These are phyloP conservation scores for Backusella westeae DNA, from an alignment of 192 early-diverging fungal species.

Conservation along the genomic window DNA sequence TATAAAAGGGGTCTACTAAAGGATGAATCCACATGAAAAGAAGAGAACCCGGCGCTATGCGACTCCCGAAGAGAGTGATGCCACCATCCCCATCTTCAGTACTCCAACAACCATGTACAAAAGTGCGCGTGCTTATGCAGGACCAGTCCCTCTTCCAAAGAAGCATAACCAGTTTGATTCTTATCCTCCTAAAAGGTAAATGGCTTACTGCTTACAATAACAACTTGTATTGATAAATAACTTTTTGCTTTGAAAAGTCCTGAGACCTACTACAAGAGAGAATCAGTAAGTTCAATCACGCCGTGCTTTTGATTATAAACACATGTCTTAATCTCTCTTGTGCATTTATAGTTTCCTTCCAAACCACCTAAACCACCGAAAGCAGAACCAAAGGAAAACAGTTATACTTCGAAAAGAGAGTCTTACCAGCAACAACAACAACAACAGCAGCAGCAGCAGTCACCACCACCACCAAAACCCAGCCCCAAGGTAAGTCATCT, in stretches of 20 bases:
- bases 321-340: background rate
- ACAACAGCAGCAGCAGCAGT: background rate
- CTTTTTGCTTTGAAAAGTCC: background rate
- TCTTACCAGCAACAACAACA: background rate
- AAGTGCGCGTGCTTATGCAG: background rate
- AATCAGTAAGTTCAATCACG: background rate
- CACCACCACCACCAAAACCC: background rate
- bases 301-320: background rate
- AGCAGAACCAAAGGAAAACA: background rate
- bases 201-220: background rate
- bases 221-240: background rate
- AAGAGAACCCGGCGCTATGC: background rate
- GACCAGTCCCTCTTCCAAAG: background rate
- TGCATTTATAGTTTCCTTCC: background rate
- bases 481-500: background rate
- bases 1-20: background rate
- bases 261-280: background rate
- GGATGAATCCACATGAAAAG: background rate
- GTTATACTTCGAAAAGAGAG: background rate
- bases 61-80: conserved; percentile 6
- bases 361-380: background rate
- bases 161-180: background rate
- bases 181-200: background rate
- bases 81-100: background rate
- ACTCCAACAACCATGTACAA: conserved; percentile 14